Base-by-base conservation (phyloP, 805 yeast species). In the Metschnikowia colocasiae region DNA sequence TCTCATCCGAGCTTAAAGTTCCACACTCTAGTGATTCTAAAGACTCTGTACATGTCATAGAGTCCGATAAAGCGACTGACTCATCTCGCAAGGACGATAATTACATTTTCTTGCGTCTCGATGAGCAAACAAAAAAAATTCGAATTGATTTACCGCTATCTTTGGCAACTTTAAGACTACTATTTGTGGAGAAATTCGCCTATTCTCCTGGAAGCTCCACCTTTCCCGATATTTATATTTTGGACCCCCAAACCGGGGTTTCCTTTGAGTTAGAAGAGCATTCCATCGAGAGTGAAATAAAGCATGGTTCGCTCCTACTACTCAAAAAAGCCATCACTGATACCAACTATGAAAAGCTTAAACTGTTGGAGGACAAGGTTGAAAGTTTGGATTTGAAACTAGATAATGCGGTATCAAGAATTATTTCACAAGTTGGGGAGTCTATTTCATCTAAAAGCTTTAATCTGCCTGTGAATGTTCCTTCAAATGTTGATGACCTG, bases 101-200 rank as follows among this genome's bases (percentile, higher is more conserved):
- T n/a, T 43, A 39, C 30, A 29, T 83, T 0, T 86, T 74, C 54
- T 64, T 86, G 48, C 77, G 74, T 48, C 59, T 80, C 9, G 74
- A 73, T 9, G 77, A 73, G 13, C 68, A 72, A 47, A 82, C 83
- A 1, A 85, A 81, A 59, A 84, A 81, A 55, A 78, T 76, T 1
- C 56, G 58, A 2, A 59, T 78, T 2, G 63, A 62, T 29, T 56
- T 71, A 12, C 82, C 83, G 1, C 63, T 79, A 2, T 66, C 83
- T 0, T 59, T 76, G 40, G 76, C 82, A 3, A 72, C 82, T 2
- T 58, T 86, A 30, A 74, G 94, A 38, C 72, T 89, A 1, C 67
- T 87, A 20, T 92, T 92, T 59, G 87, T 91, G 5, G 96, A 92
- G 58, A 87, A 82, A 56, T 91, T 90, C 68, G 88, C 92, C 2